These are phyloP conservation scores for Sisymbrium irio DNA, from an alignment of 345 rosid species.

Conservation along the genomic window DNA sequence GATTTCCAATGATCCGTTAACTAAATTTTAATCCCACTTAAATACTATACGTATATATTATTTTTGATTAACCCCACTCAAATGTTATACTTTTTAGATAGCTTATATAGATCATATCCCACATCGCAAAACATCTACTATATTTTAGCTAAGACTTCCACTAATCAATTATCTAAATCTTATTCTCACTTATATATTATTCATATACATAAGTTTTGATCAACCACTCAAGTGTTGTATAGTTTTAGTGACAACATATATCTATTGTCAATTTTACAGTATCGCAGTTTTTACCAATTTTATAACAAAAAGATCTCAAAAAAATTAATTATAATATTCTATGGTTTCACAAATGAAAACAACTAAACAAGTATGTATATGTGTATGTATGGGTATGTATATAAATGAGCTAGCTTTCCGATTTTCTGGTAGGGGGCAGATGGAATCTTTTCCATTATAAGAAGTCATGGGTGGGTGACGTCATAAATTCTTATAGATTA, in stretches of 20 bases:
- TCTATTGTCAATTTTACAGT: no score
- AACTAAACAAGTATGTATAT: background rate
- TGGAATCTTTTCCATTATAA: slow-evolving; percentile 41
- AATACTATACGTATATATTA: no score
- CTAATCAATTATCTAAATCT: background rate
- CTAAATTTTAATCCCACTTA: no score
- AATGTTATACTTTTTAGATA: no score
- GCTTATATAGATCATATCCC: no score
- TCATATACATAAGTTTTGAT: no score
- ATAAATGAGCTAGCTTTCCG: slow-evolving; percentile 5
- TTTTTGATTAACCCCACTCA: no score
- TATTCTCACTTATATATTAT: background rate
- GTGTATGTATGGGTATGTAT: background rate
- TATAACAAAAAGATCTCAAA: background rate
- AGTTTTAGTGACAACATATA: no score
- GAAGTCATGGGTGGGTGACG: slow-evolving; percentile 39
- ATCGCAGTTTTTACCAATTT: background rate
- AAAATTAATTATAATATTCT: background rate
- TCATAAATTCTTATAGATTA: slow-evolving; percentile 20
- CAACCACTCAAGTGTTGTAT: no score
- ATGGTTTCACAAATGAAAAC: background rate
- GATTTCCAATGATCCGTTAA: no score
- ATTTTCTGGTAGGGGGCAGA: slow-evolving; percentile 38
- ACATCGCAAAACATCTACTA: no score
- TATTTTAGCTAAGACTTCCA: no score